Evolutionary conservation across 1,284 basidiomycete species (phyloP).

Genomic region (Apiotrichum montevideense): DNA sequence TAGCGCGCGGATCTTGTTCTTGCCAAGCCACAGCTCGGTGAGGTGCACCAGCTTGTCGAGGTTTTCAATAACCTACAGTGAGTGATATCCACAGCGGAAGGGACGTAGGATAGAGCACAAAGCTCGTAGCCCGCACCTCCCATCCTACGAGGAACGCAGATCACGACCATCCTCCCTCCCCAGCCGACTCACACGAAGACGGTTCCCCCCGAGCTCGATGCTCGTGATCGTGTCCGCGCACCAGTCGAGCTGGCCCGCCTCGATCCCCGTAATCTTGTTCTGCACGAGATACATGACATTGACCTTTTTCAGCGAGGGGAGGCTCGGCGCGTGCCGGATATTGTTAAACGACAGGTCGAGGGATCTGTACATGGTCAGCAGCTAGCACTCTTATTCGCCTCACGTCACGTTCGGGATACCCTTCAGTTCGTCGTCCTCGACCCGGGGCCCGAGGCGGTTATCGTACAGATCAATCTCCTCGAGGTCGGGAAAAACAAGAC

Average conservation of each 20-base stretch:
- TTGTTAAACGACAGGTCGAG: constrained; percentile 96
- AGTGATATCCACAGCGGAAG: not conserved
- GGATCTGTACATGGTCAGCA: constrained; percentile 50
- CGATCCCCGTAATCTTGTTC: constrained; percentile 82
- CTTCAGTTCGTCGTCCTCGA: constrained; percentile 55
- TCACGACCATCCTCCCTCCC: not conserved
- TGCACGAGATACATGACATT: constrained; percentile 89
- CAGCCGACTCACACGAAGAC: constrained; percentile 60
- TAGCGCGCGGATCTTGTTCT: constrained; percentile 88
- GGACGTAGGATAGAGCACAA: not conserved
- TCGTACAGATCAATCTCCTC: constrained; percentile 94
- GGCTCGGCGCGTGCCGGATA: constrained; percentile 57
- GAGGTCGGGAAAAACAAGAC: constrained; percentile 62
- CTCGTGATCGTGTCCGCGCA: constrained; percentile 62
- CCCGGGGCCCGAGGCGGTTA: constrained; percentile 76
- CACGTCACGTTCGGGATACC: constrained; percentile 61
- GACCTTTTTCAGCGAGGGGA: constrained; percentile 55
- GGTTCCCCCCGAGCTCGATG: constrained; percentile 89
- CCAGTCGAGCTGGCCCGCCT: constrained; percentile 56
- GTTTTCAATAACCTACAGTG: constrained; percentile 72
- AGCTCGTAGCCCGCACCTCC: not conserved
- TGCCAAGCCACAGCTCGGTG: constrained; percentile 92
- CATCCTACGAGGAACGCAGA: not conserved
- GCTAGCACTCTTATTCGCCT: constrained; percentile 38
- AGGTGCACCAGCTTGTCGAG: constrained; percentile 73